Base-by-base conservation (phyloP, 495 filamentous ascomycete species). In the Durotheca rogersii region DNA sequence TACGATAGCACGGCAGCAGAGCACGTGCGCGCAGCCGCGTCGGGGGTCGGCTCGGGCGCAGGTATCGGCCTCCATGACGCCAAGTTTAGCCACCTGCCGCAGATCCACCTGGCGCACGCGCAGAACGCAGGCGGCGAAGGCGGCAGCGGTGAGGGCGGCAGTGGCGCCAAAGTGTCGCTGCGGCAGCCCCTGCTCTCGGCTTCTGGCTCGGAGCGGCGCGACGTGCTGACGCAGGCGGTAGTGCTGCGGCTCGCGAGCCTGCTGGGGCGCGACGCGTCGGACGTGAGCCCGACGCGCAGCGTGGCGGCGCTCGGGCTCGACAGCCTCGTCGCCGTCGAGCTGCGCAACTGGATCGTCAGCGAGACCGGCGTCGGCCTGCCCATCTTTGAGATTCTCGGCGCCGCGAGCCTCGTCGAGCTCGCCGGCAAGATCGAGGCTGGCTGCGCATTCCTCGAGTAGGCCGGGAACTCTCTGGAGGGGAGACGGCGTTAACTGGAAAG, bases 41-140 rank as follows among this genome's bases (percentile, higher is more conserved):
- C 32, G 7, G 7, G 27, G 7, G n/a, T n/a, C 11, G 32, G 32
- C 4, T 12, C 32, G 11, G 12, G 32, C 32, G 23, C 32, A 6
- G 12, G 32, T n/a, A 9, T 35, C 32, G 32, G 32, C 11, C 32
- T 35, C 32, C 5, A 4, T 3, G 32, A 35, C 11, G 5, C 32
- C 4, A 35, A 35, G 32, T 35, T 35, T n/a, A 35, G 32, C 32
- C 32, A 35, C 32, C 32, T 35, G 32, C 11, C 32, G 32, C 32
- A 16, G 32, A 35, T 35, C 32, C 32, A 35, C 32, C 32, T 12
- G 11, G 4, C 32, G 32, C 32, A 12, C 32, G 11, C 6, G 11
- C 15, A n/a, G 4, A 6, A n/a, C 32, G 11, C 11, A n/a, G 11
- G 15, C 4, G 5, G 11, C 32, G 11, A 35, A 4, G 5, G 12